These are phyloP conservation scores for Neonectria faginata DNA, from an alignment of 2,329 filamentous ascomycete species.

Conservation along the genomic window DNA sequence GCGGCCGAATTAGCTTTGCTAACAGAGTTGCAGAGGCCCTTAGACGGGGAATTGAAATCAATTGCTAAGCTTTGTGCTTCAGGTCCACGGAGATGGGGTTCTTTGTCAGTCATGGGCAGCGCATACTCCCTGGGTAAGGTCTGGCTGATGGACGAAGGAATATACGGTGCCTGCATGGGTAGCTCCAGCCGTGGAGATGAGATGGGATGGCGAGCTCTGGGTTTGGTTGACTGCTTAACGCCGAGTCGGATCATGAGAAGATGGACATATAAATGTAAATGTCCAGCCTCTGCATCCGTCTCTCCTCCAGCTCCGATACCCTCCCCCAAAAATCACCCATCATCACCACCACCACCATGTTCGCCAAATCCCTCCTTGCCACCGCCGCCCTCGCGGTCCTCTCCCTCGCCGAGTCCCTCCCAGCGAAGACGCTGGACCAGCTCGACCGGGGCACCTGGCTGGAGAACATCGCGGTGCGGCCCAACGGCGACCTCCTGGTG, in stretches of 20 bases:
- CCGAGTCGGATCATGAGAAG: background rate
- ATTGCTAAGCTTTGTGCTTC: background rate
- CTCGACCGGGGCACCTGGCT: constrained; percentile 33
- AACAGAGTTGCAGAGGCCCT: background rate
- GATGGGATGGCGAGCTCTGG: background rate
- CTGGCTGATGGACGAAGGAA: background rate
- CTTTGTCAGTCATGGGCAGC: constrained; percentile 3
- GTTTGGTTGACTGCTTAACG: background rate
- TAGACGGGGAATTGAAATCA: background rate
- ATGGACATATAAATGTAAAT: background rate
- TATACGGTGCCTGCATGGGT: background rate
- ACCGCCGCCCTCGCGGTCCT: constrained; percentile 14
- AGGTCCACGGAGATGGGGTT: background rate
- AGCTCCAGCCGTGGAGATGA: background rate
- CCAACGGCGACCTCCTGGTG: constrained; percentile 33
- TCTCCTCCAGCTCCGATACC: background rate
- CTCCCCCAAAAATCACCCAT: background rate
- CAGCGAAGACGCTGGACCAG: constrained; percentile 26
- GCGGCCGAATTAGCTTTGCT: background rate
- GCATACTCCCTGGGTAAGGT: background rate
- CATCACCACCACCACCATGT: constrained; percentile 17
- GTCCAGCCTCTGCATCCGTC: background rate
- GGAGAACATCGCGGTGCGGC: constrained; percentile 37
- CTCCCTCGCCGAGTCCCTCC: constrained; percentile 24
- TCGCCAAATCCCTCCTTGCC: constrained; percentile 13